Evolutionary conservation across 169 alveolate genomes (phyloP), one percentile per base, ranked within the genome.

Genomic region (Toxoplasma gondii): DNA sequence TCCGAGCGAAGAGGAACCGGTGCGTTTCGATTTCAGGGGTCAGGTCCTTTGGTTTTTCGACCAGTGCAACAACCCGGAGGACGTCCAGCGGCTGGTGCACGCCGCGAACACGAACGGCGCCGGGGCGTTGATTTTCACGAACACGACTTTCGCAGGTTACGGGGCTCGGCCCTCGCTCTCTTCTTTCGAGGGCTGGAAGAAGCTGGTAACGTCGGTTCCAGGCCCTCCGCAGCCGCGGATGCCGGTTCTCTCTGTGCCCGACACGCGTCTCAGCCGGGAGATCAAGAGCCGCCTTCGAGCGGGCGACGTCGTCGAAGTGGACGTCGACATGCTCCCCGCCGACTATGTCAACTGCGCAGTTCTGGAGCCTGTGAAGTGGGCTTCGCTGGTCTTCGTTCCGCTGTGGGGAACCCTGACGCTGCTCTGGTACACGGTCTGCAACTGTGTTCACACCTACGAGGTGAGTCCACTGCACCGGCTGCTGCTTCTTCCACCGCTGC

Each of bases 161-260:
- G 17, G 67, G 86, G 27, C 44, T 1, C 27, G 16, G 43, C 27
- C 36, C 38, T 70, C 93, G 44, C 34, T 64, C 39, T 41, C 49
- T 17, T n/a, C 49, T 10, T 17, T 9, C 1, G 86, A 78, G 2
- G 44, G 86, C 22, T 78, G 39, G 86, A 78, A 78, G 45, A 19
- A n/a, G 19, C 86, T 78, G 27, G 44, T 38, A 31, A 39, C n/a
- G 29, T 36, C 83, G 38, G 16, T 31, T 16, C 70, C 41, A 39
- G n/a, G 22, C 69, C 41, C 49, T 29, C 93, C 88, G 5, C 36
- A 70, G 44, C 88, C 88, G 70, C 64, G 22, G 27, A 69, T 90
- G 93, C 93, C 93, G 41, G 93, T 90, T 74, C 43, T 78, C 43
- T 90, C 93, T 43, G 16, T 90, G 10, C 74, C 93, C 17, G 93